Percentiles rank a stretch among this genome's conserved stretches.
Evolutionary conservation across 78 protist species (phyloP).

Genomic region (Dictyostelium discoideum): DNA sequence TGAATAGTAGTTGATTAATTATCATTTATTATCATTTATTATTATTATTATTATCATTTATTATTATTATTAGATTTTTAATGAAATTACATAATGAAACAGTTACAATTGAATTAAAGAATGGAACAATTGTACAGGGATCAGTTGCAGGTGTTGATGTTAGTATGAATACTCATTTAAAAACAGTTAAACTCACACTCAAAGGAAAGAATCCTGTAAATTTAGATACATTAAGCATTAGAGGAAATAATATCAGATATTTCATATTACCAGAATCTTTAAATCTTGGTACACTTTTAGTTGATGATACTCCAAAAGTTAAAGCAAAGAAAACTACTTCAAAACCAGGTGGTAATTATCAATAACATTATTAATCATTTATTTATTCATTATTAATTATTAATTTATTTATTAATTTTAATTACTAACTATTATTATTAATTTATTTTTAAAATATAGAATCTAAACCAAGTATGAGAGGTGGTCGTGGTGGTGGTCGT

Average conservation of each 20-base stretch:
- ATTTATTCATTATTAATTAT: background rate
- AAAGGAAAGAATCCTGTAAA: constrained; percentile 94
- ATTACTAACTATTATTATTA: background rate
- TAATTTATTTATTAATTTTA: background rate
- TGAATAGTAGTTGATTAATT: background rate
- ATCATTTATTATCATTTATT: no score
- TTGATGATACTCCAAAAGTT: constrained; percentile 95
- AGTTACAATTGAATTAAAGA: constrained; percentile 98
- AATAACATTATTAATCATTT: background rate
- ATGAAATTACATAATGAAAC: constrained; percentile 96
- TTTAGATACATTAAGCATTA: constrained; percentile 93
- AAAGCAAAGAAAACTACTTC: constrained; percentile 66
- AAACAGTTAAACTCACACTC: constrained; percentile 94
- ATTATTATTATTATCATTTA: background rate
- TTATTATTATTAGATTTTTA: constrained; percentile 81
- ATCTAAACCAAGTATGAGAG: constrained; percentile 45
- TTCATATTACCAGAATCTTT: constrained; percentile 96
- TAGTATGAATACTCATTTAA: constrained; percentile 97
- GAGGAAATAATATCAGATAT: constrained; percentile 98
- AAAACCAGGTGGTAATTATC: constrained; percentile 33
- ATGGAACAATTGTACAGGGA: constrained; percentile 97
- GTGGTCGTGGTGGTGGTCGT: constrained; percentile 61
- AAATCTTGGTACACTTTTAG: constrained; percentile 96
- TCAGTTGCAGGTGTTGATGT: constrained; percentile 96
- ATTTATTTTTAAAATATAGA: background rate